Conservation (phyloP, 1,139 yeast species). For the Candida mesenterica region DNA sequence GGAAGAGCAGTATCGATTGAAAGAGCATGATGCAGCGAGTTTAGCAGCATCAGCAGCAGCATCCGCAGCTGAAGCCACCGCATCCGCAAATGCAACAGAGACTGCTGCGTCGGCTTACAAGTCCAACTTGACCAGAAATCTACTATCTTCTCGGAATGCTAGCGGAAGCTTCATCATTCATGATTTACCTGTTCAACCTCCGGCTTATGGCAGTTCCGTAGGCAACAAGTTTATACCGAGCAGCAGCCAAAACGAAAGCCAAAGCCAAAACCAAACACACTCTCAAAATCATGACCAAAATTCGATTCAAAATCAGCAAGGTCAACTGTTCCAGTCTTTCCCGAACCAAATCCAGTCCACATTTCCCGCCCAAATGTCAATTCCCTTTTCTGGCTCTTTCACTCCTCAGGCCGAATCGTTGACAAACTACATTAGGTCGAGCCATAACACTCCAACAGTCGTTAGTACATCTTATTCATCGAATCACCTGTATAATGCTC, state of each 20-base stretch:
- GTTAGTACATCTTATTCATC: constrained; percentile 50
- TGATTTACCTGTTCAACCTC: constrained; percentile 5
- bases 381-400: constrained; percentile 9
- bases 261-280: too few relatives aligned
- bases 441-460: constrained; percentile 57
- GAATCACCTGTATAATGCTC: constrained; percentile 40
- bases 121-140: constrained; percentile 10
- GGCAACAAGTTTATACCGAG: constrained; percentile 4
- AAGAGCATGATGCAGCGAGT: background rate
- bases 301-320: constrained; percentile 5
- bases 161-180: background rate
- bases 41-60: background rate
- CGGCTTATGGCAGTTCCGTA: constrained; percentile 2
- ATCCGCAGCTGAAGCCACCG: background rate
- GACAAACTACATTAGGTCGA: constrained; percentile 40
- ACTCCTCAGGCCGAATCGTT: constrained; percentile 19
- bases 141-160: constrained; percentile 4
- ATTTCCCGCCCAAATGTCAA: constrained; percentile 5
- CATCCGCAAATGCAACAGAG: background rate
- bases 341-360: constrained; percentile 9
- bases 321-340: background rate
- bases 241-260: constrained; percentile 8
- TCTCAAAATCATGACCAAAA: constrained; percentile 2
- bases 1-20: background rate
- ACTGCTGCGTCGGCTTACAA: constrained; percentile 4